Evolutionary conservation across 164 flowering plant species (phyloP), one percentile per base, ranked within the genome.

Genomic region (Stephania yunnanensis): DNA sequence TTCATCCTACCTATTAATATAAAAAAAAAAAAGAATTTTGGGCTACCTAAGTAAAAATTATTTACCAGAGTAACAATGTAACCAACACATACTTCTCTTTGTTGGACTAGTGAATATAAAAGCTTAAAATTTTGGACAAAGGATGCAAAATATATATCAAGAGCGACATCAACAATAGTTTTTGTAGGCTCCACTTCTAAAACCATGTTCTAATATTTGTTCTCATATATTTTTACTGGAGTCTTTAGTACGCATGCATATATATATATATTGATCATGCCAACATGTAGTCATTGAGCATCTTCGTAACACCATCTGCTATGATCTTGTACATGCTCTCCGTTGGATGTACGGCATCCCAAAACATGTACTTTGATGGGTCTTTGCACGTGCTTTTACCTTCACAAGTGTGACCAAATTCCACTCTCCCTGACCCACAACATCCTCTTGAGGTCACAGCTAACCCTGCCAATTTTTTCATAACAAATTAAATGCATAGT

Each of bases 311-410:
- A 29, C 70, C 74, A 48, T 78, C 84, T 0, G 88, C 87, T 0
- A 89, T 77, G 22, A 91, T 81, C 46, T 76, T 72, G 61, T 91
- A 88, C 90, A 87, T 86, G 29, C 44, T 82, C 76, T 91, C 81
- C 0, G 91, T 80, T 0, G 92, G 95, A 84, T 91, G 93, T 67
- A 89, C 87, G 10, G 95, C 87, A 80, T 91, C 95, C 95, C 95
- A 91, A 58, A 82, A 91, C 3, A 83, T 80, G 46, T 85, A 87
- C 64, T 84, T 84, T 0, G 67, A 10, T 5, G 86, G 84, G 71
- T 92, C 85, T 0, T 48, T 4, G 69, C 95, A 92, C 0, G 92
- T 86, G 12, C 13, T 71, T 78, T 76, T 2, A 0, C 84, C 86
- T 72, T 42, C 81, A 72, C 92, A 88, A 12, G 88, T 73, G 6